Base-by-base conservation (phyloP, 805 yeast species). In the Ogataea allantospora region DNA sequence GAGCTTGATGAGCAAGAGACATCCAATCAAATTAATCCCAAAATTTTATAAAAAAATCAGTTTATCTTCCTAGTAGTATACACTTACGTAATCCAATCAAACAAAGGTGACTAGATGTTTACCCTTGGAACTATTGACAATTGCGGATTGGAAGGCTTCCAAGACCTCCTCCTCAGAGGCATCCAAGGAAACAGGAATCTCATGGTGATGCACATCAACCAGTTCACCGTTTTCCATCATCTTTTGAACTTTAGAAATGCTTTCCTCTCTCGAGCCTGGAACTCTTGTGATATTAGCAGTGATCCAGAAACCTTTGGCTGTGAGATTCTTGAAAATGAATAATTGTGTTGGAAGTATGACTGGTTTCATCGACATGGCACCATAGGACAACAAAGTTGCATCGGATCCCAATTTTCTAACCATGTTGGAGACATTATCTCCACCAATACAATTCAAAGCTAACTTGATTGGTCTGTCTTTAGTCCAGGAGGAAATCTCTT, bases 321-420 rank as follows among this genome's bases (percentile, higher is more conserved):
- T 79, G 39, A 93, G 63, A 55, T 89, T 84, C 63, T 91, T 93
- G 71, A 93, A 93, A 47, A 93, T 89, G 57, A 86, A 86, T 43
- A 86, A 66, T 0, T 95, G 78, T 1, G 96, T 88, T 26, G 98
- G 96, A 39, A 93, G 63, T n/a, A 77, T 75, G 8, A 93, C 95
- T 2, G 99, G 99, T 65, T 87, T 89, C 70, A 82, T 80, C 3
- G 97, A 87, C 99, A 93, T 93, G 25, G 95, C 98, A 22, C 99
- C 99, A 57, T 93, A 93, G 1, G 98, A 88, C 50, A 88, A 77
- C 70, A 93, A 67, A 32, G 80, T 73, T 1, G 93, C 95, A 51
- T 85, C 78, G 11, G 68, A 65, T 25, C 78, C 79, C 39, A 93
- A 71, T 59, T 88, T 91, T 50, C 96, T 73, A 7, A 95, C 91